Conservation (phyloP, 805 yeast genomes). For the Candida nemodendra region DNA sequence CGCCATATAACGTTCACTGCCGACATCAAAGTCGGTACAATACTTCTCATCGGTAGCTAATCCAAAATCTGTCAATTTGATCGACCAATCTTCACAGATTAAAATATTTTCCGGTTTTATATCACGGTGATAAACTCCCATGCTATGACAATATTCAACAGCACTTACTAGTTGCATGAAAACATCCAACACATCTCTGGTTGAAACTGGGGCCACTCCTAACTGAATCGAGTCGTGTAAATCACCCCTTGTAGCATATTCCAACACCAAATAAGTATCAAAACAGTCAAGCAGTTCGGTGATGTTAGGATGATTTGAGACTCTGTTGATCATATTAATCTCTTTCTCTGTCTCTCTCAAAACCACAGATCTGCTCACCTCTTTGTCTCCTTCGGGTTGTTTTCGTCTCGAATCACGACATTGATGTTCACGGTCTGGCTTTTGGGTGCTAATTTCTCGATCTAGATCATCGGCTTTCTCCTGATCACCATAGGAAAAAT, state of each 20-base stretch:
- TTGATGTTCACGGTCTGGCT: slow-evolving; percentile 10
- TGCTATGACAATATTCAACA: slow-evolving; percentile 48
- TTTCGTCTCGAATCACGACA: slow-evolving; percentile 4
- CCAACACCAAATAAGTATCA: slow-evolving; percentile 58
- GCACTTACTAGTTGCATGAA: slow-evolving; percentile 50
- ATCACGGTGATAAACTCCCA: slow-evolving; percentile 53
- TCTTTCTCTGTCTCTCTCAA: slow-evolving; percentile 65
- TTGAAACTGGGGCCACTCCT: slow-evolving; percentile 59
- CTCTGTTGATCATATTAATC: slow-evolving; percentile 58
- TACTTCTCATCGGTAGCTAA: slow-evolving; percentile 50
- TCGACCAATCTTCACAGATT: slow-evolving; percentile 54
- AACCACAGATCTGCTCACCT: slow-evolving; percentile 34
- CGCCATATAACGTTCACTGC: slow-evolving; percentile 91
- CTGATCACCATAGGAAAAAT: slow-evolving; percentile 30
- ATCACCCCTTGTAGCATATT: slow-evolving; percentile 86
- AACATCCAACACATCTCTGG: slow-evolving; percentile 55
- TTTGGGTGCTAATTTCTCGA: slow-evolving; percentile 7
- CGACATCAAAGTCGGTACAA: slow-evolving; percentile 78
- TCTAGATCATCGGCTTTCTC: slow-evolving; percentile 14
- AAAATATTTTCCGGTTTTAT: slow-evolving; percentile 58
- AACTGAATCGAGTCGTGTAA: slow-evolving; percentile 74
- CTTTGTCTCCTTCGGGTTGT: slow-evolving; percentile 10
- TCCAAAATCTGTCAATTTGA: slow-evolving; percentile 60
- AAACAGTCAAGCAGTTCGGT: slow-evolving; percentile 47
- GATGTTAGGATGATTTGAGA: slow-evolving; percentile 54